Evolutionary conservation across 2,329 filamentous ascomycete genomes (phyloP).

Genomic region (Colletotrichum truncatum): DNA sequence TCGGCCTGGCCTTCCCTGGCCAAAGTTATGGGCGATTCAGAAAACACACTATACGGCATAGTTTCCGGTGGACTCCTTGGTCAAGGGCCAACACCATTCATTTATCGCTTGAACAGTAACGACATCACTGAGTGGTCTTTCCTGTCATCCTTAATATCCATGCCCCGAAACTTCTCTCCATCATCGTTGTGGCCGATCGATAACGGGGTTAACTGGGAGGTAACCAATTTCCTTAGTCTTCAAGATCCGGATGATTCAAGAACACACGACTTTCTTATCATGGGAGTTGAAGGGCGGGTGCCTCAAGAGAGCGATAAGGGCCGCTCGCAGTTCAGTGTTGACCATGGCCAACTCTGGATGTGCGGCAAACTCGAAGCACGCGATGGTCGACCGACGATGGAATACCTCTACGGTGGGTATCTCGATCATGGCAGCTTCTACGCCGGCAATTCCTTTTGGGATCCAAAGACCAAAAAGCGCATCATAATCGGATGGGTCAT

Average conservation of each 20-base stretch:
- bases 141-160: neutral
- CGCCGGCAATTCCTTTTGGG: neutral
- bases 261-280: neutral
- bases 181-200: neutral
- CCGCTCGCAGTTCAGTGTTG: neutral
- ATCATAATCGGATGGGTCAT: neutral
- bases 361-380: neutral
- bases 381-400: neutral
- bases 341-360: conserved; percentile 1
- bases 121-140: neutral
- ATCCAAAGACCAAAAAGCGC: neutral
- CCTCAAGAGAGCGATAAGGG: neutral
- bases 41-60: neutral
- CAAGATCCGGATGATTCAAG: neutral
- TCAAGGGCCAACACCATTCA: neutral
- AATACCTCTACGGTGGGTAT: neutral
- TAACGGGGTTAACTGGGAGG: neutral
- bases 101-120: neutral
- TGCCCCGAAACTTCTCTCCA: neutral
- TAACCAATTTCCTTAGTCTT: neutral
- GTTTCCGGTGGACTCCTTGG: neutral
- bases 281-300: neutral
- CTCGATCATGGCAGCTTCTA: neutral
- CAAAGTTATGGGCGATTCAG: neutral
- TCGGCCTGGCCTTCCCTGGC: neutral